Evolutionary conservation across 83 land plant genomes (phyloP).

Genomic region (Picea mariana): DNA sequence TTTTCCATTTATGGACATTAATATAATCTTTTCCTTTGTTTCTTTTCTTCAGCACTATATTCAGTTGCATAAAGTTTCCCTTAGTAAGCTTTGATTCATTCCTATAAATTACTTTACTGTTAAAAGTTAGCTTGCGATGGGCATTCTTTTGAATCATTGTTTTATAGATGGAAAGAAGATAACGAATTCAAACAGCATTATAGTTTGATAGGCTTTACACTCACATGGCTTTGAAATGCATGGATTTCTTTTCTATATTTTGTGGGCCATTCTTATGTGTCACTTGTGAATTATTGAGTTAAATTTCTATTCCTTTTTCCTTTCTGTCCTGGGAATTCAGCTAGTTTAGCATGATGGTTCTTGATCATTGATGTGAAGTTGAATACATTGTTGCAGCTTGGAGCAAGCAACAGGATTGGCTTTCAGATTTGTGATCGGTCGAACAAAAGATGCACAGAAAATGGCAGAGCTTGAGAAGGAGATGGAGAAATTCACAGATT

Average conservation of each 20-base stretch:
- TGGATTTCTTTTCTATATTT: neutral
- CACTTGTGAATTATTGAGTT: neutral
- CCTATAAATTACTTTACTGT: no score
- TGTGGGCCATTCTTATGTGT: no score
- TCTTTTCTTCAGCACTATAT: neutral
- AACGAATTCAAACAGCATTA: neutral
- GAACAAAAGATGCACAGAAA: constrained; percentile 45
- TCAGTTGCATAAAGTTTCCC: neutral
- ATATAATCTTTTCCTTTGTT: neutral
- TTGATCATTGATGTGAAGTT: neutral
- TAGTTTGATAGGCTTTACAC: neutral
- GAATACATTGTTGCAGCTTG: constrained; percentile 38
- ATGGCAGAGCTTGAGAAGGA: constrained; percentile 67
- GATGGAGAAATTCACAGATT: constrained; percentile 55
- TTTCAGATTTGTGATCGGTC: constrained; percentile 76
- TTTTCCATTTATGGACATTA: neutral
- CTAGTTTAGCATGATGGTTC: no score
- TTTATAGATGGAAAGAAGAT: neutral
- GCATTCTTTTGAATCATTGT: neutral
- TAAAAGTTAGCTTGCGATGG: neutral
- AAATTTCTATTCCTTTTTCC: neutral
- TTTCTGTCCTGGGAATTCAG: constrained; percentile 7
- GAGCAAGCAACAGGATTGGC: constrained; percentile 73
- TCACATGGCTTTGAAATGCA: neutral
- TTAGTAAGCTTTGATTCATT: neutral